Percentiles rank a stretch among this genome's conserved stretches.
Evolutionary conservation across 2,329 filamentous ascomycete genomes (phyloP).

Genomic region (Ophiosphaerella korrae): DNA sequence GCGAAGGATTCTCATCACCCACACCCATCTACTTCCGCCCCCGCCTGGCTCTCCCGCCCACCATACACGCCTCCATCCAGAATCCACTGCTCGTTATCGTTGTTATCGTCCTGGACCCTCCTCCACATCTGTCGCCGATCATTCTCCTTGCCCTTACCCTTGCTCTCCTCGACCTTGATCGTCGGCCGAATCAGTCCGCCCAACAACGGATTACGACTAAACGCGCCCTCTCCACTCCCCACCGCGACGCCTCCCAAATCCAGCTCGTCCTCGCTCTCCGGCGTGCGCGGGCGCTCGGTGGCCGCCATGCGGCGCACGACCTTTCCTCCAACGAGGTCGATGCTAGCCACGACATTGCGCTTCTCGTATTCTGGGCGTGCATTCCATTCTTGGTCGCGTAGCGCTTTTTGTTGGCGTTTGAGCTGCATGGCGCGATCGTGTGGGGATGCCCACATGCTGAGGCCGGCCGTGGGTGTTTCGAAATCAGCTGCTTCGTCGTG

Average conservation of each 20-base stretch:
- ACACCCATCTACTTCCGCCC: constrained; percentile 18
- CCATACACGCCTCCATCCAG: constrained; percentile 58
- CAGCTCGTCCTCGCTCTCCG: constrained; percentile 57
- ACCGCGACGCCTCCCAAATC: constrained; percentile 17
- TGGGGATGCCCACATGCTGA: constrained; percentile 82
- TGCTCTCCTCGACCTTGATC: constrained; percentile 57
- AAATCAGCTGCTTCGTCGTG: constrained; percentile 83
- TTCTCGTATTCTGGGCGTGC: constrained; percentile 88
- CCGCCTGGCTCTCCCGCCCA: constrained; percentile 17
- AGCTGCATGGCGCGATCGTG: constrained; percentile 81
- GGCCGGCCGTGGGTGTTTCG: constrained; percentile 64
- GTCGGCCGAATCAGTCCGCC: constrained; percentile 69
- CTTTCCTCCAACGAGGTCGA: constrained; percentile 79
- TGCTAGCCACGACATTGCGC: constrained; percentile 79
- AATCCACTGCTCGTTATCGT: constrained; percentile 61
- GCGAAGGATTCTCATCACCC: no score
- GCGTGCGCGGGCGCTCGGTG: constrained; percentile 61
- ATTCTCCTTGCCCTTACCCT: constrained; percentile 51
- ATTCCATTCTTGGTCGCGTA: constrained; percentile 87
- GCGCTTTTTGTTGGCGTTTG: constrained; percentile 81
- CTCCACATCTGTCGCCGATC: constrained; percentile 53
- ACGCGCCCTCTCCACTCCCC: constrained; percentile 58
- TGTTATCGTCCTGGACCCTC: constrained; percentile 58
- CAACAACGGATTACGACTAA: constrained; percentile 71
- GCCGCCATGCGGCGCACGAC: constrained; percentile 73